phyloP scores from a whole-genome alignment of 768 basidiomycete species.

The Lactarius quietus region DNA sequence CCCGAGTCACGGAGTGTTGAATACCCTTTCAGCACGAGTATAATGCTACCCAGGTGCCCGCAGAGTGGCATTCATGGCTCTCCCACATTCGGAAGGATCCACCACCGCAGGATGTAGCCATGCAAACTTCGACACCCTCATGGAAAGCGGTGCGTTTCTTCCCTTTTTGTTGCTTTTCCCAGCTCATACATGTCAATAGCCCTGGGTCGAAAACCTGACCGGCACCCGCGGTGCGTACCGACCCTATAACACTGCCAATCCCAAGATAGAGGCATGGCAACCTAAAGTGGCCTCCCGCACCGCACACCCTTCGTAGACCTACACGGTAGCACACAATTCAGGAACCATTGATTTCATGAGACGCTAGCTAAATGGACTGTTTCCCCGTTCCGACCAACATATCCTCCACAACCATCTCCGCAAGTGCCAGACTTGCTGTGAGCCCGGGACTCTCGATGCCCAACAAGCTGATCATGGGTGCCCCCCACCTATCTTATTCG shows the following conservation, averaged over 20 bases:
- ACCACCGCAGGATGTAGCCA: slow-evolving; percentile 68
- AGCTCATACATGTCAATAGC: slow-evolving; percentile 41
- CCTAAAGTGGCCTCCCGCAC: slow-evolving; percentile 60
- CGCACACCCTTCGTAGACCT: slow-evolving; percentile 26
- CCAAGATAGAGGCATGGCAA: slow-evolving; percentile 83
- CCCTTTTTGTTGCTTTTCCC: not conserved
- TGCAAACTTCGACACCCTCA: slow-evolving; percentile 63
- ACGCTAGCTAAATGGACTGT: slow-evolving; percentile 1
- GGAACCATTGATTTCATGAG: slow-evolving; percentile 7
- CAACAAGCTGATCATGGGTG: slow-evolving; percentile 73
- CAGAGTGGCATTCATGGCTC: slow-evolving; percentile 98
- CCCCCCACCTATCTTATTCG: slow-evolving; percentile 31
- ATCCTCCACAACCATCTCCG: slow-evolving; percentile 72
- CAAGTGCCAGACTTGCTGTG: slow-evolving; percentile 84
- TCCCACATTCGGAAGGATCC: slow-evolving; percentile 83
- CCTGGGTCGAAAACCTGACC: slow-evolving; percentile 84
- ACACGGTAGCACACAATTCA: slow-evolving; percentile 8
- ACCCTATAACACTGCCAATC: slow-evolving; percentile 80
- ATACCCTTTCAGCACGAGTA: slow-evolving; percentile 57
- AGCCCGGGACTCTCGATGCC: slow-evolving; percentile 94
- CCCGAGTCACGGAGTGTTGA: not conserved
- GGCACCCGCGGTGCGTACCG: slow-evolving; percentile 90
- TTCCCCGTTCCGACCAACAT: slow-evolving; percentile 36
- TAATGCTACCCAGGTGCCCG: slow-evolving; percentile 90
- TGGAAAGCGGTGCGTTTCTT: slow-evolving; percentile 75